Conservation (phyloP, 495 filamentous ascomycete genomes). For the Evernia prunastri region DNA sequence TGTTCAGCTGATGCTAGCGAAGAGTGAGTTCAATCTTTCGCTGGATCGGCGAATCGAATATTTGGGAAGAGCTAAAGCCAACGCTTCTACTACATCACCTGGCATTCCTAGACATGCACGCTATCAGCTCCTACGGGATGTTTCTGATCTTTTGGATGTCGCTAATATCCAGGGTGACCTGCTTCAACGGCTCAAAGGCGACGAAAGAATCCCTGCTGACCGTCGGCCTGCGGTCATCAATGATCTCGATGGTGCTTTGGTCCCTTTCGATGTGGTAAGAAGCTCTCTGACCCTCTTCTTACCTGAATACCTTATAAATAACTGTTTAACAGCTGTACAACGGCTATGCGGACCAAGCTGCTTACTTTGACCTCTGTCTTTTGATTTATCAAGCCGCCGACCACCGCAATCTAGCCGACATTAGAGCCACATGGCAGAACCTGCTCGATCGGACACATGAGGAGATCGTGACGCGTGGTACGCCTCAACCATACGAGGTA, state of each 20-base stretch:
- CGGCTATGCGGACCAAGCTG: slow-evolving; percentile 74
- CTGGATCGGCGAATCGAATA: slow-evolving; percentile 81
- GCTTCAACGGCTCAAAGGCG: slow-evolving; percentile 68
- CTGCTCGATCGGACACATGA: slow-evolving; percentile 66
- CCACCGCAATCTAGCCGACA: slow-evolving; percentile 75
- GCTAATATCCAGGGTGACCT: slow-evolving; percentile 94
- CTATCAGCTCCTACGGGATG: slow-evolving; percentile 70
- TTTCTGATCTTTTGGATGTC: slow-evolving; percentile 81
- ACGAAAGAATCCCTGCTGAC: slow-evolving; percentile 56
- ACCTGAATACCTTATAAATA: slow-evolving; percentile 9
- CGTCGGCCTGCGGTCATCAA: slow-evolving; percentile 54
- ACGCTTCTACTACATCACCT: slow-evolving; percentile 67
- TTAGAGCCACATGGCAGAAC: slow-evolving; percentile 75
- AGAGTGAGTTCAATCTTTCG: slow-evolving; percentile 66
- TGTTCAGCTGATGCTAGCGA: slow-evolving; percentile 77
- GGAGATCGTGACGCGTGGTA: slow-evolving; percentile 47
- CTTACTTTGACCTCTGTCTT: slow-evolving; percentile 88
- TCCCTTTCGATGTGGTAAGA: slow-evolving; percentile 67
- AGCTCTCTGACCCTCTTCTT: background rate
- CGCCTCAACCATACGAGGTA: slow-evolving; percentile 67
- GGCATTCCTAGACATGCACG: slow-evolving; percentile 68
- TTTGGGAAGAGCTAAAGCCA: slow-evolving; percentile 78
- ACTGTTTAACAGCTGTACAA: slow-evolving; percentile 68
- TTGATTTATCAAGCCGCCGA: slow-evolving; percentile 84
- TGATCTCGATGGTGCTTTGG: slow-evolving; percentile 66